These are phyloP conservation scores for Corynespora cassiicola DNA, from an alignment of 2,329 filamentous ascomycete species.

Conservation along the genomic window DNA sequence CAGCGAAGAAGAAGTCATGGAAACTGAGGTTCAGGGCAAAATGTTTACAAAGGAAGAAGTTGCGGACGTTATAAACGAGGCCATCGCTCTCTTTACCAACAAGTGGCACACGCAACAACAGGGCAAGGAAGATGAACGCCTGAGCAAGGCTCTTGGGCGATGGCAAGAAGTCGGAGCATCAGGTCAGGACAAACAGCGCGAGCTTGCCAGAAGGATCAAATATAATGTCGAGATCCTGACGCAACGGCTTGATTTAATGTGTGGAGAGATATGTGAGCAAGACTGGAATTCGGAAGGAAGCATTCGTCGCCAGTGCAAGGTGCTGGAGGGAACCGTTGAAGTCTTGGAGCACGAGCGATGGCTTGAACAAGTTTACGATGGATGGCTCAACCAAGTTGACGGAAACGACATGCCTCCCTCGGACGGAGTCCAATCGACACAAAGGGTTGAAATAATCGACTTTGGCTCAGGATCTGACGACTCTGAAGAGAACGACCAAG, in stretches of 20 bases:
- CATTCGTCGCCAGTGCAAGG: constrained; percentile 62
- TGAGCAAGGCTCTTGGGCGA: constrained; percentile 19
- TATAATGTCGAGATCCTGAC: constrained; percentile 20
- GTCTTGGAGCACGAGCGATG: constrained; percentile 62
- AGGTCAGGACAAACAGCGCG: constrained; percentile 12
- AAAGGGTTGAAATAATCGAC: constrained; percentile 20
- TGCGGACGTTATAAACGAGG: constrained; percentile 32
- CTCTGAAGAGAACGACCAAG: constrained; percentile 6
- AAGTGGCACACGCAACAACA: constrained; percentile 32
- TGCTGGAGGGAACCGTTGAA: constrained; percentile 70
- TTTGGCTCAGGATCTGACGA: constrained; percentile 23
- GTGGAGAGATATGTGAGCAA: constrained; percentile 21
- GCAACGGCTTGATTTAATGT: constrained; percentile 22
- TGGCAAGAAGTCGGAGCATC: constrained; percentile 28
- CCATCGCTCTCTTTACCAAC: constrained; percentile 23
- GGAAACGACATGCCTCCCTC: not conserved
- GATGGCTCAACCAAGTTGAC: not conserved
- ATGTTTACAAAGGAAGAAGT: constrained; percentile 14
- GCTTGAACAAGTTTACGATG: constrained; percentile 39
- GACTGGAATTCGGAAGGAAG: constrained; percentile 61
- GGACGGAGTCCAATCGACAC: not conserved
- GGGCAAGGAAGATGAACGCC: constrained; percentile 17
- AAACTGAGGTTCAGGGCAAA: constrained; percentile 3
- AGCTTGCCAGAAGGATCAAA: constrained; percentile 19
- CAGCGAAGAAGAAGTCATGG: constrained; percentile 4